These are phyloP conservation scores for Boehmeria nivea DNA, from an alignment of 306 rosid genomes.

Conservation along the genomic window DNA sequence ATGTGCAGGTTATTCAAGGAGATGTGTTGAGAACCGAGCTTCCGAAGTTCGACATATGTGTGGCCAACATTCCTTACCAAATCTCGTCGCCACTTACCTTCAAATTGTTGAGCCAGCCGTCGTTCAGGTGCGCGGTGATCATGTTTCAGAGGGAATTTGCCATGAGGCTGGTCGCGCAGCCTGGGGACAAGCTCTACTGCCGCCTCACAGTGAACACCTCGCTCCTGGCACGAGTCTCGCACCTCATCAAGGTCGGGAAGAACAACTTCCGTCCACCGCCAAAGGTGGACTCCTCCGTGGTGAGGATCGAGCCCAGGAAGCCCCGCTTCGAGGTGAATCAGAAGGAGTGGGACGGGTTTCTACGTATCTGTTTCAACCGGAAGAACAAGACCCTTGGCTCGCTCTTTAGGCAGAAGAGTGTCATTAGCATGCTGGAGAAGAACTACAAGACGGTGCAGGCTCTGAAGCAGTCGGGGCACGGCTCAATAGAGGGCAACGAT, in stretches of 20 bases:
- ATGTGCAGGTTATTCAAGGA: constrained; percentile 48
- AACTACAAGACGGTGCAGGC: constrained; percentile 71
- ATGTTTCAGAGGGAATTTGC: constrained; percentile 97
- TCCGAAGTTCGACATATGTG: constrained; percentile 86
- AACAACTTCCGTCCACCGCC: constrained; percentile 94
- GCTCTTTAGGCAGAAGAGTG: constrained; percentile 77
- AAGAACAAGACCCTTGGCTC: constrained; percentile 96
- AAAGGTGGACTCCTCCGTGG: constrained; percentile 85
- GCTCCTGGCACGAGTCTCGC: constrained; percentile 72
- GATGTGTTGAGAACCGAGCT: constrained; percentile 84
- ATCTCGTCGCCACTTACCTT: constrained; percentile 97
- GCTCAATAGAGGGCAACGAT: constrained; percentile 26
- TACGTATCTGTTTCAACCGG: constrained; percentile 72
- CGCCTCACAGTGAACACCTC: constrained; percentile 86
- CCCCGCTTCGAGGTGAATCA: constrained; percentile 70
- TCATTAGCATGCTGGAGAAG: constrained; percentile 67
- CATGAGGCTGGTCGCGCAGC: constrained; percentile 91
- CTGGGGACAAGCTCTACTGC: constrained; percentile 87
- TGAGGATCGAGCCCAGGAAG: constrained; percentile 79
- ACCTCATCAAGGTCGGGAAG: constrained; percentile 88
- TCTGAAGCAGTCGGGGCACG: constrained; percentile 39
- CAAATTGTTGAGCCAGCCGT: constrained; percentile 67
- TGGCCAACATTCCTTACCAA: constrained; percentile 93
- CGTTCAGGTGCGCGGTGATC: constrained; percentile 82
- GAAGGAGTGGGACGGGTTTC: constrained; percentile 90